Evolutionary conservation across 2,329 filamentous ascomycete genomes (phyloP).

Genomic region (Sclerotiophoma versabilis): DNA sequence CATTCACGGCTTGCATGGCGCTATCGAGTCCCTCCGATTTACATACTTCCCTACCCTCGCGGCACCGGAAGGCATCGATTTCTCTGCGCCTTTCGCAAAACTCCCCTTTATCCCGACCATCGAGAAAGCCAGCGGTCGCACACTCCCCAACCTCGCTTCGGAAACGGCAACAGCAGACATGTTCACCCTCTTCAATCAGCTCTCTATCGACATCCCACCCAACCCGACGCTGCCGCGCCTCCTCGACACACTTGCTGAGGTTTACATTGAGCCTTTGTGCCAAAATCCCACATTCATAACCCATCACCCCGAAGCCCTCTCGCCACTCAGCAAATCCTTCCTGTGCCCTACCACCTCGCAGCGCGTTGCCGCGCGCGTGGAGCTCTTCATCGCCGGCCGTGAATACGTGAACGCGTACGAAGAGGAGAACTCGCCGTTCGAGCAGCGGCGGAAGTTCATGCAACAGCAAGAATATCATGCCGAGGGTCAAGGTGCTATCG

Average conservation of each 20-base stretch:
- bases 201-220: constrained; percentile 58
- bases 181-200: constrained; percentile 60
- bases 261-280: constrained; percentile 81
- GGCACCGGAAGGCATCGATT: constrained; percentile 61
- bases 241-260: constrained; percentile 79
- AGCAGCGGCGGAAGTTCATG: constrained; percentile 83
- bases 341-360: constrained; percentile 71
- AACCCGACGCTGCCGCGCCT: constrained; percentile 70
- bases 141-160: constrained; percentile 63
- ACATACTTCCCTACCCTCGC: constrained; percentile 39
- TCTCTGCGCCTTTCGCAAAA: constrained; percentile 65
- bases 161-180: constrained; percentile 66
- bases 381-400: constrained; percentile 80
- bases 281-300: constrained; percentile 80
- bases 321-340: constrained; percentile 89
- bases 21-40: constrained; percentile 55
- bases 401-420: constrained; percentile 98
- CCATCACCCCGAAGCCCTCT: constrained; percentile 88
- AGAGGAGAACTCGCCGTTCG: constrained; percentile 92
- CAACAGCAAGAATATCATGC: constrained; percentile 58
- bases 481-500: constrained; percentile 57
- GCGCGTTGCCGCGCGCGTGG: constrained; percentile 78
- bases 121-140: constrained; percentile 69
- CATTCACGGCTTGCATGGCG: constrained; percentile 54
- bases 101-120: constrained; percentile 85